phyloP scores from a whole-genome alignment of 2,329 filamentous ascomycete species.

The Aureobasidium namibiae region DNA sequence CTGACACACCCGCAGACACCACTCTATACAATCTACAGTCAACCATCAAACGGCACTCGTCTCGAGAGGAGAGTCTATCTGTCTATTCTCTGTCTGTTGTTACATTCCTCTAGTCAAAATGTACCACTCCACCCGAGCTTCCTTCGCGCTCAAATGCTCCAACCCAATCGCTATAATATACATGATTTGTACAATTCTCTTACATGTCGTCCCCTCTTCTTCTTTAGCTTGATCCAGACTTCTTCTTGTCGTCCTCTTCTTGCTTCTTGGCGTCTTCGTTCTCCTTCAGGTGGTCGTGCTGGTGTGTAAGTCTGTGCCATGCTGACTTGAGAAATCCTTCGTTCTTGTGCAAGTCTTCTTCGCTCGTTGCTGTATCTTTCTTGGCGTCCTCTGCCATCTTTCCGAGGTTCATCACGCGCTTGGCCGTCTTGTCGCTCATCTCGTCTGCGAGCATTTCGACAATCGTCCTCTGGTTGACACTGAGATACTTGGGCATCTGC shows the following conservation, averaged over 20 bases:
- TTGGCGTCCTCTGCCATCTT: slow-evolving; percentile 34
- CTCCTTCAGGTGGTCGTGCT: slow-evolving; percentile 34
- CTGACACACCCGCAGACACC: background rate
- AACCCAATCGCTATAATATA: slow-evolving; percentile 7
- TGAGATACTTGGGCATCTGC: slow-evolving; percentile 88
- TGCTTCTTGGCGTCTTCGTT: slow-evolving; percentile 29
- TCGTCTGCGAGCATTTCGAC: slow-evolving; percentile 95
- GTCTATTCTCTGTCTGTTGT: background rate
- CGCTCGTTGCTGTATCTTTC: slow-evolving; percentile 8
- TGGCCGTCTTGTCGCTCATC: slow-evolving; percentile 85
- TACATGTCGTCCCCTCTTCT: background rate
- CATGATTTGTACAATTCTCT: background rate
- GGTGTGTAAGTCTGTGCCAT: slow-evolving; percentile 86
- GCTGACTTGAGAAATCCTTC: slow-evolving; percentile 89
- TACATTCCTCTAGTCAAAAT: background rate
- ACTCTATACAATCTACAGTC: background rate
- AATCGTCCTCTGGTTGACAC: slow-evolving; percentile 82
- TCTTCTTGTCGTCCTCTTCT: slow-evolving; percentile 16
- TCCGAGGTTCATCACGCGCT: slow-evolving; percentile 78
- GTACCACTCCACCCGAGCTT: background rate
- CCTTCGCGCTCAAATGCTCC: background rate
- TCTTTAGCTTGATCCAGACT: background rate
- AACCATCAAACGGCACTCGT: background rate
- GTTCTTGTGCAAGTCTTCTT: slow-evolving; percentile 54
- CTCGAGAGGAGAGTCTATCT: slow-evolving; percentile 6